phyloP scores from a whole-genome alignment of 2,329 filamentous ascomycete genomes.

The Colletotrichum karsti region DNA sequence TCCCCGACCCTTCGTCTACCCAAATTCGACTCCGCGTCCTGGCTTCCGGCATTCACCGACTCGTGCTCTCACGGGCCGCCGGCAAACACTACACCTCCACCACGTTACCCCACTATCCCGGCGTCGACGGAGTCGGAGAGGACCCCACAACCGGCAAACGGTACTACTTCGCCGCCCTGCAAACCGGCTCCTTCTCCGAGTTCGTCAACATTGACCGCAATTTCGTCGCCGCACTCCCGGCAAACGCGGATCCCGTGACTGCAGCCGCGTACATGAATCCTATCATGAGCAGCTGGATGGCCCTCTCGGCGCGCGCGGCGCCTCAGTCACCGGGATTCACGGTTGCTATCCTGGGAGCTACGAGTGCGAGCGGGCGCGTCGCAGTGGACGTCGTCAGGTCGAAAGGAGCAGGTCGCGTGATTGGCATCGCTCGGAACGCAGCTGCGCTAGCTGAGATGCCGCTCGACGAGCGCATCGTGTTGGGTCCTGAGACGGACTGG shows the following conservation, averaged over 20 bases:
- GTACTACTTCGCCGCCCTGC: constrained; percentile 55
- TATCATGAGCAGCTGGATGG: constrained; percentile 66
- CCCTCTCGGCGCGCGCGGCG: constrained; percentile 52
- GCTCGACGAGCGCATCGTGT: constrained; percentile 55
- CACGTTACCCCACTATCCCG: constrained; percentile 58
- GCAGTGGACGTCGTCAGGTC: constrained; percentile 56
- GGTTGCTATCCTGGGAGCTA: constrained; percentile 61
- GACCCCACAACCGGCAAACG: constrained; percentile 52
- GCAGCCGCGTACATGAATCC: constrained; percentile 65
- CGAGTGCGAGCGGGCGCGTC: constrained; percentile 58
- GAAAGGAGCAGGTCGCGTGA: constrained; percentile 57
- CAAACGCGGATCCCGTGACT: constrained; percentile 53
- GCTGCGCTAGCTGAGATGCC: constrained; percentile 49
- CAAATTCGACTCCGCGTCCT: constrained; percentile 56
- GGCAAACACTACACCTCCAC: constrained; percentile 63
- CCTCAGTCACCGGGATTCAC: constrained; percentile 51
- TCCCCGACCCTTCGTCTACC: constrained; percentile 41
- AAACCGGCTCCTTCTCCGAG: constrained; percentile 53
- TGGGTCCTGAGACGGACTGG: constrained; percentile 56
- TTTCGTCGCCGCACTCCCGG: constrained; percentile 50
- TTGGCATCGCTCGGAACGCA: constrained; percentile 60
- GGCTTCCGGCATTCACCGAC: constrained; percentile 59
- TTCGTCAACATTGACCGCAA: constrained; percentile 54
- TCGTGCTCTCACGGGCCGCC: constrained; percentile 61
- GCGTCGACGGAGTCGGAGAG: constrained; percentile 61